Evolutionary conservation across 805 yeast genomes (phyloP).

Genomic region (Saturnispora quitensis): DNA sequence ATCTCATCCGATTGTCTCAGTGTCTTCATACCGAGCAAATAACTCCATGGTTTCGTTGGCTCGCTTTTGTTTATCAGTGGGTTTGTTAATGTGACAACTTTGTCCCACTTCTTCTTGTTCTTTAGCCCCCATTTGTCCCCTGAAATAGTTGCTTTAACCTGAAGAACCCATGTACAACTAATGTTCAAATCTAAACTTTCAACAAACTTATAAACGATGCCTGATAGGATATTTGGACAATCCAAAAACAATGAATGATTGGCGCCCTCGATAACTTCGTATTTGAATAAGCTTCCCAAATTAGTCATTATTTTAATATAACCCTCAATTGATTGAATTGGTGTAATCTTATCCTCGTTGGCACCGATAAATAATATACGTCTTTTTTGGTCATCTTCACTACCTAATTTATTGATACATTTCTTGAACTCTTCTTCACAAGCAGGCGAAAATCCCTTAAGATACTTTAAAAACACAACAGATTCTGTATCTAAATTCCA

Average conservation of each 20-base stretch:
- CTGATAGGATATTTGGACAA: slow-evolving; percentile 56
- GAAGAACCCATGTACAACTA: slow-evolving; percentile 63
- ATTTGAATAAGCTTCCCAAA: slow-evolving; percentile 23
- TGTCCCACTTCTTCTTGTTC: slow-evolving; percentile 65
- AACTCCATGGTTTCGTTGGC: slow-evolving; percentile 28
- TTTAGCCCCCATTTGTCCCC: slow-evolving; percentile 76
- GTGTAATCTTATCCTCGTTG: slow-evolving; percentile 51
- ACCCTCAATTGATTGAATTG: slow-evolving; percentile 29
- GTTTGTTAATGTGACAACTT: slow-evolving; percentile 41
- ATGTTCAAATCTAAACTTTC: slow-evolving; percentile 40
- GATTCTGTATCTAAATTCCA: slow-evolving; percentile 64
- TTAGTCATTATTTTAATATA: slow-evolving; percentile 1
- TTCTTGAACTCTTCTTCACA: slow-evolving; percentile 34
- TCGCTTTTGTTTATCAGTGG: slow-evolving; percentile 28
- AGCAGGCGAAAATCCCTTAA: slow-evolving; percentile 40
- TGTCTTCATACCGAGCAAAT: slow-evolving; percentile 66
- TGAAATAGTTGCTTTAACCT: slow-evolving; percentile 49
- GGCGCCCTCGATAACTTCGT: slow-evolving; percentile 36
- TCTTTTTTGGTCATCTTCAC: slow-evolving; percentile 18
- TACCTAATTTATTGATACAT: slow-evolving; percentile 29
- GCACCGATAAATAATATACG: slow-evolving; percentile 45
- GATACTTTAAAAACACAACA: slow-evolving; percentile 42
- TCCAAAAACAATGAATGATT: slow-evolving; percentile 61
- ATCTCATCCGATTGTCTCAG: slow-evolving; percentile 50
- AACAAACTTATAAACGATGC: slow-evolving; percentile 49